Conservation (phyloP, 2,329 filamentous ascomycete species). For the Colletotrichum limetticola region DNA sequence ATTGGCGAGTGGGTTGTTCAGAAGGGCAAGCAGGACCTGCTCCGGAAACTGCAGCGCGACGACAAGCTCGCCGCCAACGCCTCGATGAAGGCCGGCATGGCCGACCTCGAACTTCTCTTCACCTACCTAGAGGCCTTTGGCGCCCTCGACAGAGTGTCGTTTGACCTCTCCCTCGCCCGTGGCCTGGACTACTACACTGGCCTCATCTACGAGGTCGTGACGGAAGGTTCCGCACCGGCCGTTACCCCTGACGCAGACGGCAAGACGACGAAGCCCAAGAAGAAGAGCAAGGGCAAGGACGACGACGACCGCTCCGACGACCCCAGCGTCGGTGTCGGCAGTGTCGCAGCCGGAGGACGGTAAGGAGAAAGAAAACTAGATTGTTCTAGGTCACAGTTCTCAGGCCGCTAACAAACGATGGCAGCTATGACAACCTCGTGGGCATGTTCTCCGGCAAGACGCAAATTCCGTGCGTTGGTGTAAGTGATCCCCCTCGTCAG, state of each 20-base stretch:
- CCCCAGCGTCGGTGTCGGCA: slow-evolving; percentile 85
- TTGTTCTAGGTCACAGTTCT: neutral
- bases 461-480: slow-evolving; percentile 86
- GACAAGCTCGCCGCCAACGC: slow-evolving; percentile 76
- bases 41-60: slow-evolving; percentile 76
- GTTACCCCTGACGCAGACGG: slow-evolving; percentile 49
- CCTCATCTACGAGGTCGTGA: slow-evolving; percentile 90
- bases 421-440: slow-evolving; percentile 92
- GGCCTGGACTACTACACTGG: slow-evolving; percentile 89
- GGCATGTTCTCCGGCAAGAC: slow-evolving; percentile 91
- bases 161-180: slow-evolving; percentile 89
- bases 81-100: slow-evolving; percentile 81
- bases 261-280: slow-evolving; percentile 52
- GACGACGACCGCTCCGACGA: slow-evolving; percentile 78
- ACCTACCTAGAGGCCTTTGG: slow-evolving; percentile 84
- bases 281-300: slow-evolving; percentile 63
- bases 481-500: neutral
- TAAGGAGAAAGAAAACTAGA: slow-evolving; percentile 55
- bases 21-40: slow-evolving; percentile 79
- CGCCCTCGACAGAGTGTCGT: slow-evolving; percentile 79
- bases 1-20: slow-evolving; percentile 87
- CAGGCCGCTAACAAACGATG: slow-evolving; percentile 52
- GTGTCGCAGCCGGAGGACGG: slow-evolving; percentile 78
- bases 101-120: slow-evolving; percentile 84
- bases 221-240: slow-evolving; percentile 76